Evolutionary conservation across 2,329 filamentous ascomycete species (phyloP).

Genomic region (Teratosphaeria gauchensis): DNA sequence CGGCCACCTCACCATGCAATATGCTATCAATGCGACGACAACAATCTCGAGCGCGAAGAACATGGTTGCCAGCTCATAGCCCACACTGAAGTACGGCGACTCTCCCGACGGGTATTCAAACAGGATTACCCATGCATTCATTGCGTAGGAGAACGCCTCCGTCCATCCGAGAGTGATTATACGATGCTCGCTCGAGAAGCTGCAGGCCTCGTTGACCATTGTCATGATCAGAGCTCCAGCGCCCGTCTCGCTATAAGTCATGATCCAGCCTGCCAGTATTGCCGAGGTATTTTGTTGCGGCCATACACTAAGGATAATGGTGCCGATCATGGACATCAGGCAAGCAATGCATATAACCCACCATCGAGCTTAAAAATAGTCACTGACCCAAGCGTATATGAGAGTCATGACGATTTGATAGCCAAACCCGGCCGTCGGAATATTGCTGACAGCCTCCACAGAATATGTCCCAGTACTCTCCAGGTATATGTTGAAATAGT

Average conservation of each 20-base stretch:
- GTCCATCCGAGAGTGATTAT: not conserved
- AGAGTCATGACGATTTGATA: no score
- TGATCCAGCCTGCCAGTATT: not conserved
- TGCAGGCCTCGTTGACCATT: not conserved
- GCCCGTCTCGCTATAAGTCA: not conserved
- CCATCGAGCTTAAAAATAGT: not conserved
- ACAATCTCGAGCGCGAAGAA: not conserved
- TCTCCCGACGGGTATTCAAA: not conserved
- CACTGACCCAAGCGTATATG: no score
- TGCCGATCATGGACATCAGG: not conserved
- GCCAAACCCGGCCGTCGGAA: no score
- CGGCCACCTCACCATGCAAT: not conserved
- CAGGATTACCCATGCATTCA: not conserved
- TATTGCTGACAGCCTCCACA: no score
- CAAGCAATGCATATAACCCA: not conserved
- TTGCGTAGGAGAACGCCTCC: not conserved
- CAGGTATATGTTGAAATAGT: no score
- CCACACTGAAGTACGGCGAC: not conserved
- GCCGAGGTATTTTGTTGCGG: not conserved
- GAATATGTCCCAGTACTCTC: no score
- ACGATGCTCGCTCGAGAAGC: not conserved
- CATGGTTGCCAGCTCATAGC: not conserved
- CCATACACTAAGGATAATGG: not conserved
- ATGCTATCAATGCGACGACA: not conserved
- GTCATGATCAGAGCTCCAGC: not conserved